Percentiles rank a stretch among this genome's conserved stretches.
Conservation (phyloP, 495 filamentous ascomycete genomes). For the Aspergillus ostianus region DNA sequence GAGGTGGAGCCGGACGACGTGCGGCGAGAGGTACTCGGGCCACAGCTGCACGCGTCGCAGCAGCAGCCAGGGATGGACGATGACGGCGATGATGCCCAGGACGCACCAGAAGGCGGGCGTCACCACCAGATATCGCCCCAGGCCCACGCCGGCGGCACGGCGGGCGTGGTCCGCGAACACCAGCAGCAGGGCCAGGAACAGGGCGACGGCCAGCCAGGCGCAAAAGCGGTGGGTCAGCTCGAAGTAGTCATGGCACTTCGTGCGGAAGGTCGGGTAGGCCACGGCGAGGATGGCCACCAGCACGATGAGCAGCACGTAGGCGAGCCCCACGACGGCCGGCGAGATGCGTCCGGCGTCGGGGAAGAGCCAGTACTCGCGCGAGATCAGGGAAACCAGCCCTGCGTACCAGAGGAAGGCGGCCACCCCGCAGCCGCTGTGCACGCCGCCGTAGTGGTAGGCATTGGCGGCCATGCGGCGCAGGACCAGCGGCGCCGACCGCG, state of each 20-base stretch:
- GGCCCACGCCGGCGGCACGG: slow-evolving; percentile 18
- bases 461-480: slow-evolving; percentile 66
- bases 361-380: slow-evolving; percentile 40
- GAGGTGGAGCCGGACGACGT: slow-evolving; percentile 73
- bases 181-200: slow-evolving; percentile 45
- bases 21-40: slow-evolving; percentile 63
- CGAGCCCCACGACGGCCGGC: slow-evolving; percentile 32
- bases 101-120: slow-evolving; percentile 47
- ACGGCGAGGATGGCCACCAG: slow-evolving; percentile 44
- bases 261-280: slow-evolving; percentile 45
- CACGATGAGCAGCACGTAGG: slow-evolving; percentile 41
- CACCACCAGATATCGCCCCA: slow-evolving; percentile 35
- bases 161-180: slow-evolving; percentile 37
- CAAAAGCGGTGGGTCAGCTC: slow-evolving; percentile 56
- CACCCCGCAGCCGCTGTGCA: slow-evolving; percentile 71
- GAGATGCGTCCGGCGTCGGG: slow-evolving; percentile 19
- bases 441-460: slow-evolving; percentile 73
- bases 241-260: slow-evolving; percentile 53
- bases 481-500: slow-evolving; percentile 58
- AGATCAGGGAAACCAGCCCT: slow-evolving; percentile 50
- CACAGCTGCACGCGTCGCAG: slow-evolving; percentile 53
- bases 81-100: slow-evolving; percentile 34
- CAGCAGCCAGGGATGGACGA: slow-evolving; percentile 43
- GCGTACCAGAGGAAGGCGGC: slow-evolving; percentile 72
- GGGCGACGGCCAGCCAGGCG: slow-evolving; percentile 49